Evolutionary conservation across 306 rosid species (phyloP), one percentile per base, ranked within the genome.

Genomic region (Corylus heterophylla): DNA sequence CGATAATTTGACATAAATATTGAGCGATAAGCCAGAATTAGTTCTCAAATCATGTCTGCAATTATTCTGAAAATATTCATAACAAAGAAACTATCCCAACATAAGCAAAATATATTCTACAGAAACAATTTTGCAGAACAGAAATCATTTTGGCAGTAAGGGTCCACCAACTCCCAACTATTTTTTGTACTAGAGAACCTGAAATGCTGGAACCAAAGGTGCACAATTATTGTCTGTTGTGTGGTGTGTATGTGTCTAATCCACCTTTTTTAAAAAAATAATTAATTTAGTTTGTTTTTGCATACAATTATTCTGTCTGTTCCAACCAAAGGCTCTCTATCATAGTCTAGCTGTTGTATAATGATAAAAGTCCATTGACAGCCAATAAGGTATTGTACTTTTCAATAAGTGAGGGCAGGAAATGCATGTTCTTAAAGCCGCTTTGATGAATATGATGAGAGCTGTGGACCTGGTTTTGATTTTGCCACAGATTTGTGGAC

Each of bases 341-440:
- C n/a, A 5, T 7, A 18, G 51, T 42, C 51, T 67, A 42, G 56
- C 20, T 66, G 49, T 48, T 71, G 27, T 29, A 27, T 48, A 16
- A 71, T 71, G 58, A 71, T 50, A 18, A 49, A 49, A 25, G 58
- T 25, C 55, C 72, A 68, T 18, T 42, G 50, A 27, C 58, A 71
- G 59, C 55, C 45, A 71, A 25, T 49, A 49, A 49, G 25, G 16
- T 22, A 18, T 22, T 27, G 14, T 16, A n/a, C 25, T 48, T 22
- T 69, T 44, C 12, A 16, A 45, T 70, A n/a, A 70, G 73, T 4
- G 37, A 47, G 61, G 44, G n/a, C 73, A 69, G 35, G 42, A 69
- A 69, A 69, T 7, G 73, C 73, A 69, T 69, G 75, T 71, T 50
- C 44, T 20, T 6, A 14, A 71, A 69, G 54, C 45, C 55, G 39